Percentiles rank a stretch among this genome's conserved stretches.
phyloP scores from a whole-genome alignment of 2,329 filamentous ascomycete genomes.

The Cadophora sp. region DNA sequence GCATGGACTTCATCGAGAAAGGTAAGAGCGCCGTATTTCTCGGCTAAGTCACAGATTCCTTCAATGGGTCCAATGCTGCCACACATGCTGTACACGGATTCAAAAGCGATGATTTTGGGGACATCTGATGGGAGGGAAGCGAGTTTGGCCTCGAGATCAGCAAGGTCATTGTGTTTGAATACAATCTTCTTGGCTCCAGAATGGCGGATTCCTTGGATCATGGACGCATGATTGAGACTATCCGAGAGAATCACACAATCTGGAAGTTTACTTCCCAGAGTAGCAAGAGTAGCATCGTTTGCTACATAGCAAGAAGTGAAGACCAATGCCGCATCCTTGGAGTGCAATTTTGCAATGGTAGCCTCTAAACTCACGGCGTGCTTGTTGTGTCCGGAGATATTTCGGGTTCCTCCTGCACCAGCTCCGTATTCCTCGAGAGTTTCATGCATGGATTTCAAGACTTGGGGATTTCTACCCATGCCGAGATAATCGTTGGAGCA shows the following conservation, averaged over 20 bases:
- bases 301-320: slow-evolving; percentile 99
- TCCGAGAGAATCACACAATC: slow-evolving; percentile 98
- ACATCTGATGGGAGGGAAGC: slow-evolving; percentile 83
- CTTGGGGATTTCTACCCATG: slow-evolving; percentile 90
- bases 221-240: slow-evolving; percentile 96
- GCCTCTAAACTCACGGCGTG: slow-evolving; percentile 87
- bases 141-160: slow-evolving; percentile 89
- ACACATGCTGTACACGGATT: slow-evolving; percentile 99
- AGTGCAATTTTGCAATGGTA: slow-evolving; percentile 85
- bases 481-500: slow-evolving; percentile 99
- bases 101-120: slow-evolving; percentile 98
- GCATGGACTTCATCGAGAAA: slow-evolving; percentile 99
- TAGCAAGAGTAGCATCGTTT: slow-evolving; percentile 95
- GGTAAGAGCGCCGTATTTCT: slow-evolving; percentile 97
- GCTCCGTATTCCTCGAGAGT: slow-evolving; percentile 94
- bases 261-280: slow-evolving; percentile 94
- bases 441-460: slow-evolving; percentile 91
- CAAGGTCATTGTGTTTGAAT: slow-evolving; percentile 98
- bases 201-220: slow-evolving; percentile 99
- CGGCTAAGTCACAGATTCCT: slow-evolving; percentile 92
- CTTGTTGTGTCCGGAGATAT: slow-evolving; percentile 97
- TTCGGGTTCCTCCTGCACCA: slow-evolving; percentile 92
- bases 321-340: slow-evolving; percentile 89
- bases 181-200: slow-evolving; percentile 97
- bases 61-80: slow-evolving; percentile 96